These are phyloP conservation scores for Colletotrichum somersetense DNA, from an alignment of 2,329 filamentous ascomycete genomes.

Conservation along the genomic window DNA sequence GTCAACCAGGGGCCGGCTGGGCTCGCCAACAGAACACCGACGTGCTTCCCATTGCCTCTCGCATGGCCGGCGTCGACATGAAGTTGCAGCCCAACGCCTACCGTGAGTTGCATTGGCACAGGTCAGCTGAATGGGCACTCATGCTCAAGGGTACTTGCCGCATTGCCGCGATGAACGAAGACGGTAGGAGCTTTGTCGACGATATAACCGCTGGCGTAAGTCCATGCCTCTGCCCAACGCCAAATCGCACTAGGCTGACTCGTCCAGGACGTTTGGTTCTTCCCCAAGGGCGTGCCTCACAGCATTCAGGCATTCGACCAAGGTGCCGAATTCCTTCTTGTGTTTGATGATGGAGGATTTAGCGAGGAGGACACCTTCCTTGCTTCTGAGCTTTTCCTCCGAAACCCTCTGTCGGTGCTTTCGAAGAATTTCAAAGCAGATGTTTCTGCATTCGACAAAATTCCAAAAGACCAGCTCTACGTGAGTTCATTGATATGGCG, in stretches of 20 bases:
- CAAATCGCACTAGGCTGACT: background rate
- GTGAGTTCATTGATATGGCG: background rate
- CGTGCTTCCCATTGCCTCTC: slow-evolving; percentile 62
- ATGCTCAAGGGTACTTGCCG: slow-evolving; percentile 67
- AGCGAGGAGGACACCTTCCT: slow-evolving; percentile 72
- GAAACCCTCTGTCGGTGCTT: slow-evolving; percentile 65
- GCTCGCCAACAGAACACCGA: slow-evolving; percentile 65
- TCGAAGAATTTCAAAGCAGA: slow-evolving; percentile 67
- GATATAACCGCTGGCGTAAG: slow-evolving; percentile 54
- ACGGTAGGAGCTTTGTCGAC: slow-evolving; percentile 62
- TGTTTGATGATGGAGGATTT: slow-evolving; percentile 71
- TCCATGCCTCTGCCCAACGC: background rate
- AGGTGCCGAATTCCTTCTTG: slow-evolving; percentile 69
- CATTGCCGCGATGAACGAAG: slow-evolving; percentile 64
- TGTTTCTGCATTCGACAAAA: slow-evolving; percentile 60
- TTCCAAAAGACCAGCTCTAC: slow-evolving; percentile 62
- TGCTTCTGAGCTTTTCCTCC: slow-evolving; percentile 64
- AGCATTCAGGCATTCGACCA: slow-evolving; percentile 67
- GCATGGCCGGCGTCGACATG: slow-evolving; percentile 72
- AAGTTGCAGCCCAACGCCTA: slow-evolving; percentile 68
- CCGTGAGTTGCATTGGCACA: slow-evolving; percentile 75
- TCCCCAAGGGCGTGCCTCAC: slow-evolving; percentile 63
- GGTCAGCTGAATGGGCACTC: slow-evolving; percentile 64
- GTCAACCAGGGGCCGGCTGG: slow-evolving; percentile 61
- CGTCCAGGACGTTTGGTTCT: slow-evolving; percentile 66